A percentile compares a stretch with the other conserved stretches of the same genome.
These are phyloP conservation scores for Mortierella antarctica DNA, from an alignment of 192 early-diverging fungal genomes.

Conservation along the genomic window DNA sequence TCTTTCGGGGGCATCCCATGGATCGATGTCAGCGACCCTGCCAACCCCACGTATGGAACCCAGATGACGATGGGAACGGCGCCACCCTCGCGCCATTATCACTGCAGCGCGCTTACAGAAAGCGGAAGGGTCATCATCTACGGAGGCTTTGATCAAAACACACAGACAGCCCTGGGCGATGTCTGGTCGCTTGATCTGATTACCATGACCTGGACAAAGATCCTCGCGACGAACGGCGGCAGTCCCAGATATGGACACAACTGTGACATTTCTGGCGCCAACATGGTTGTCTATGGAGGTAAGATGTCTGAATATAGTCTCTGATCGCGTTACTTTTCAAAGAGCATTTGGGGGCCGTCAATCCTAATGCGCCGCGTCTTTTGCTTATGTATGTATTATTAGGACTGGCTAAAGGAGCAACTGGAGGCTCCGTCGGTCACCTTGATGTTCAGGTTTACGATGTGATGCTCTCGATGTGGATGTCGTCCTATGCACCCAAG, in stretches of 20 bases:
- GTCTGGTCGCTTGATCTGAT: constrained; percentile 42
- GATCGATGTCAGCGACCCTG: constrained; percentile 8
- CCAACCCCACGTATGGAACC: constrained; percentile 6
- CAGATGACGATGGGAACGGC: constrained; percentile 21
- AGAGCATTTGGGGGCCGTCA: not conserved
- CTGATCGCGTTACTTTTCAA: not conserved
- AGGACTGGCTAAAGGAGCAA: not conserved
- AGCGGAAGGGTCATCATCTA: constrained; percentile 35
- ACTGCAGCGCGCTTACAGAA: constrained; percentile 37
- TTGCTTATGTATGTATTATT: not conserved
- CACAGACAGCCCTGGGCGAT: constrained; percentile 10
- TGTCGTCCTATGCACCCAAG: constrained; percentile 29
- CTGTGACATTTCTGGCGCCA: constrained; percentile 39
- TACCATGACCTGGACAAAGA: constrained; percentile 35
- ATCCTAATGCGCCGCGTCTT: too few species aligned
- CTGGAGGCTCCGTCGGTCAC: not conserved
- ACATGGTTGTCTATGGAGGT: constrained; percentile 43
- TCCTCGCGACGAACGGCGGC: constrained; percentile 3
- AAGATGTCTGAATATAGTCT: not conserved
- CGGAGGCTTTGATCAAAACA: constrained; percentile 31
- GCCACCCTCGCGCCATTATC: constrained; percentile 31
- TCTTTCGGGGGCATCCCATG: constrained; percentile 14
- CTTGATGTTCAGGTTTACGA: constrained; percentile 34
- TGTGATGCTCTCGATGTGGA: constrained; percentile 24
- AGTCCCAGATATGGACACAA: constrained; percentile 14